Conservation (phyloP, 1,139 yeast genomes). For the Kurtzmaniella quercitrusa region DNA sequence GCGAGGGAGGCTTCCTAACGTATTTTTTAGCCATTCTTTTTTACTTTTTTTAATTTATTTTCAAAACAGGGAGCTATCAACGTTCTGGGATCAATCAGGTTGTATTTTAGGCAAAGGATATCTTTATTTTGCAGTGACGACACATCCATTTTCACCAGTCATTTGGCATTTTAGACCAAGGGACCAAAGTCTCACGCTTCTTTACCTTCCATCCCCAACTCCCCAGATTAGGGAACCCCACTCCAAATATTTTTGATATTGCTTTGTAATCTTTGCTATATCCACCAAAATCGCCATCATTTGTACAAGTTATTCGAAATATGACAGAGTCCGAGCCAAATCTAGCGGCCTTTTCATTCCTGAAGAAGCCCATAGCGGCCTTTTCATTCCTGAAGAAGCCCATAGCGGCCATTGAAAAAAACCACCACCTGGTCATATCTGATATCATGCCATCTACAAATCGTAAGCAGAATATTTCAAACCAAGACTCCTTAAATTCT, state of each 20-base stretch:
- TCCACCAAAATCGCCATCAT: background rate
- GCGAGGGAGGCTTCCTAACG: too few species aligned
- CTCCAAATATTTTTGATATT: background rate
- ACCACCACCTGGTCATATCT: slow-evolving; percentile 21
- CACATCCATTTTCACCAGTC: too few species aligned
- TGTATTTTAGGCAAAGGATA: too few species aligned
- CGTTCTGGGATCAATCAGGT: too few species aligned
- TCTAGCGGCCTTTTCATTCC: slow-evolving; percentile 37
- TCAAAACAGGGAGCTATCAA: too few species aligned
- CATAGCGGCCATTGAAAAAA: slow-evolving; percentile 15
- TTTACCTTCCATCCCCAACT: too few species aligned
- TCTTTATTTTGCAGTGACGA: too few species aligned
- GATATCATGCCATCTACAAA: slow-evolving; percentile 21
- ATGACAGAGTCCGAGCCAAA: slow-evolving; percentile 5
- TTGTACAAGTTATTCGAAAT: background rate
- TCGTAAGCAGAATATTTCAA: background rate
- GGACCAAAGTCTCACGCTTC: too few species aligned
- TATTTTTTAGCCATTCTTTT: too few species aligned
- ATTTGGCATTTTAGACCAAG: too few species aligned
- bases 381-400: slow-evolving; percentile 40
- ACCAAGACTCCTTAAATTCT: slow-evolving; percentile 4
- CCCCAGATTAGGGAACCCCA: too few species aligned
- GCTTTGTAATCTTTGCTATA: background rate
- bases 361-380: slow-evolving; percentile 35
- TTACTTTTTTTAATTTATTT: too few species aligned